Base-by-base conservation (phyloP, 106 monocot genomes). In the Platanthera zijinensis region DNA sequence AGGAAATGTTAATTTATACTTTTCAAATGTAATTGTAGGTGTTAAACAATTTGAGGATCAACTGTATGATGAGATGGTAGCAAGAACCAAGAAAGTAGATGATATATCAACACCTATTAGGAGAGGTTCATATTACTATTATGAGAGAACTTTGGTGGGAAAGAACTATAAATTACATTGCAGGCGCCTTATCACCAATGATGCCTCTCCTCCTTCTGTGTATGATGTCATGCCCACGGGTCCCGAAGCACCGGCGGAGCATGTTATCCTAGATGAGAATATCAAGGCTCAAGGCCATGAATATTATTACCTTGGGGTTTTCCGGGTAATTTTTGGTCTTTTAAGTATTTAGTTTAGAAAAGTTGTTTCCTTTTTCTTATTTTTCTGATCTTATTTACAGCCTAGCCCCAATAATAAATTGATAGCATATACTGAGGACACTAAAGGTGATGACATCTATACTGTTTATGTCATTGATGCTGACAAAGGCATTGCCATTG, bases 111-210 rank as follows among this genome's bases (percentile, higher is more conserved):
- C 85, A 8, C 99, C 99, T 51, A 45, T 84, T 25, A 77, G 92
- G 59, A 94, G 80, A 88, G 94, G 92, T 3, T 51, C 49, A 6
- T 99, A 92, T 81, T 99, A 92, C 82, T 99, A 99, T 72, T 99
- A 99, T 77, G 47, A 78, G 51, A 85, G 85, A 75, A 94, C 92
- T 75, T 79, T 99, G 77, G 64, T 85, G 30, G 99, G 99, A 12
- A 92, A 99, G 84, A 94, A 99, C 81, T 99, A 99, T 87, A 86
- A 82, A 74, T 92, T 90, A 81, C 85, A 90, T 74, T 99, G 99
- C 81, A 84, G 99, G 73, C 87, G 99, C 30, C 75, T 66, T 73
- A 62, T 92, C 9, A 64, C 82, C 22, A 77, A 74, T 52, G 75
- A 25, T 77, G 71, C 67, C 48, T 80, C 85, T 74, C 2, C 0